phyloP scores from a whole-genome alignment of 164 flowering plant genomes.

The Pachysandra terminalis region DNA sequence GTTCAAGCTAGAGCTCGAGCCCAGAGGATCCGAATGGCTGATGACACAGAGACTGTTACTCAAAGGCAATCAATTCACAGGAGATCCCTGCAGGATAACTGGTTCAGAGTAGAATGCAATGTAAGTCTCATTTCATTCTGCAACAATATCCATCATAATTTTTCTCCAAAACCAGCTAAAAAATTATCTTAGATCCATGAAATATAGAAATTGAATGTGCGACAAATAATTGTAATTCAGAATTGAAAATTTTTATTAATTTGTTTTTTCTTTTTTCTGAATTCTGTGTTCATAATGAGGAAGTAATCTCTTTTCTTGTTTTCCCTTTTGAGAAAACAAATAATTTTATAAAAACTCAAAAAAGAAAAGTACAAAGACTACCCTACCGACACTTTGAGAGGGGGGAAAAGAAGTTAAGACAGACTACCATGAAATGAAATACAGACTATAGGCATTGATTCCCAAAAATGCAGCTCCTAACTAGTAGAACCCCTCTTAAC shows the following conservation, averaged over 20 bases:
- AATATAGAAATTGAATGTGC: not conserved
- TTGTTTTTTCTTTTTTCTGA: not conserved
- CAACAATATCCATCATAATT: not conserved
- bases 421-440: no score
- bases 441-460: no score
- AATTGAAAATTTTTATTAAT: no score
- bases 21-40: constrained; percentile 60
- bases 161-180: not conserved
- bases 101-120: constrained; percentile 32
- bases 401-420: no score
- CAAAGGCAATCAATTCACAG: constrained; percentile 46
- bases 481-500: no score
- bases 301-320: not conserved
- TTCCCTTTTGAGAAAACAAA: not conserved
- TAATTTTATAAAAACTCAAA: no score
- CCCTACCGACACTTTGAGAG: no score
- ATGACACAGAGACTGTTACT: constrained; percentile 33
- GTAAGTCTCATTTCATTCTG: constrained; percentile 30
- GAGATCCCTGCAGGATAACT: constrained; percentile 50
- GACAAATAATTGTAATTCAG: not conserved
- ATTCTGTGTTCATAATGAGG: no score
- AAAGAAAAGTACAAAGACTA: no score
- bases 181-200: not conserved
- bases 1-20: constrained; percentile 80
- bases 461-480: no score